Percentiles rank a stretch among this genome's conserved stretches.
phyloP scores from a whole-genome alignment of 305 asterid species.

The Plantago lanceolata region DNA sequence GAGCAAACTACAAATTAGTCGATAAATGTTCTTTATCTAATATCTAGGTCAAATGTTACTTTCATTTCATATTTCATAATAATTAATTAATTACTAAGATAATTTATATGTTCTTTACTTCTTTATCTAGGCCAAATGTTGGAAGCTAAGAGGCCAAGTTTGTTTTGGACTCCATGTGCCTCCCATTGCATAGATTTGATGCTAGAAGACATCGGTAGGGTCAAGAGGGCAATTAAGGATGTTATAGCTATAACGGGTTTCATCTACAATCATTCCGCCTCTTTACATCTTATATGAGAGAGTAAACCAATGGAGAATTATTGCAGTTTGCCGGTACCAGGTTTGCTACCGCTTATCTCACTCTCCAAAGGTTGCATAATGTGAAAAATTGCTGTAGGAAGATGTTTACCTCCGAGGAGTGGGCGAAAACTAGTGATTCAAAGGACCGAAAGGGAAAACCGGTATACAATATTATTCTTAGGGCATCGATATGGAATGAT shows the following conservation, averaged over 20 bases:
- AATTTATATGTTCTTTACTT: no score
- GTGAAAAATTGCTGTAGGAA: not conserved
- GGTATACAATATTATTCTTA: not conserved
- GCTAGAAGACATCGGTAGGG: not conserved
- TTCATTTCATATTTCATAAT: no score
- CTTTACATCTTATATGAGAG: not conserved
- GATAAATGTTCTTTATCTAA: not conserved
- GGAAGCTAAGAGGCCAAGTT: not conserved
- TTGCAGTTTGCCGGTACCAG: not conserved
- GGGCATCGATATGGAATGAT: not conserved
- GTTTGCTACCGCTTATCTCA: slow-evolving; percentile 2
- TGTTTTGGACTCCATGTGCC: not conserved
- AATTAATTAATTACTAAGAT: not conserved
- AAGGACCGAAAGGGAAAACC: not conserved
- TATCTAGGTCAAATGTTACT: no score
- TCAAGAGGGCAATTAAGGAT: not conserved
- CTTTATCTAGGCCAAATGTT: no score
- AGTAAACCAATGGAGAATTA: not conserved
- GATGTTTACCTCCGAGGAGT: not conserved
- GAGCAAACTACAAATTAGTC: not conserved
- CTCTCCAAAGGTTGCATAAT: not conserved
- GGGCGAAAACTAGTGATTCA: not conserved
- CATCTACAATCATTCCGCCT: not conserved
- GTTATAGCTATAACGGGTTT: not conserved
- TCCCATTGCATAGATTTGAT: not conserved